phyloP scores from a whole-genome alignment of 208 protist species.

The Trypanosoma grayi region DNA sequence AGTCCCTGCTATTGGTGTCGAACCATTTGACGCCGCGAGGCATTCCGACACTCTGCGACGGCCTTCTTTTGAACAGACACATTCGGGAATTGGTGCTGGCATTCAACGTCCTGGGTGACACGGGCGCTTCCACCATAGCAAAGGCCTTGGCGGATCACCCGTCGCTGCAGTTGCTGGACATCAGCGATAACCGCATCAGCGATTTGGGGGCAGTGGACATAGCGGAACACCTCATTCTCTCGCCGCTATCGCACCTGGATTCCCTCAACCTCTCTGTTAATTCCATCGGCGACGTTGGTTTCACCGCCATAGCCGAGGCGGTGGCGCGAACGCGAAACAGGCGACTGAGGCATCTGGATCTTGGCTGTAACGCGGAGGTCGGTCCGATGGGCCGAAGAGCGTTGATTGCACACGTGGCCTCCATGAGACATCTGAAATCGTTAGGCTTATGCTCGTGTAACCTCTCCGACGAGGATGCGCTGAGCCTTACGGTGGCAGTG shows the following conservation, averaged over 20 bases:
- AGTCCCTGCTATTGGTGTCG: constrained; percentile 62
- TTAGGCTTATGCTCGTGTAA: constrained; percentile 80
- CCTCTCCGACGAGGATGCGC: constrained; percentile 66
- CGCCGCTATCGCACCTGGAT: constrained; percentile 39
- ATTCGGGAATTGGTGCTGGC: constrained; percentile 63
- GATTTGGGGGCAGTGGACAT: constrained; percentile 66
- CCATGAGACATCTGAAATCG: constrained; percentile 43
- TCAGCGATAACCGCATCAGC: constrained; percentile 83
- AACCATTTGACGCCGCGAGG: constrained; percentile 79
- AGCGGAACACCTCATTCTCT: constrained; percentile 57
- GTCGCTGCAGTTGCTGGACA: constrained; percentile 52
- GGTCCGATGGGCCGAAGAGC: constrained; percentile 45
- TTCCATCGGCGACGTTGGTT: constrained; percentile 67
- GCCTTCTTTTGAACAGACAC: constrained; percentile 43
- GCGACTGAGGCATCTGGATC: constrained; percentile 52
- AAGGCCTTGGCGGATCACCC: constrained; percentile 50
- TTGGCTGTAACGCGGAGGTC: constrained; percentile 73
- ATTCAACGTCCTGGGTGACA: constrained; percentile 78
- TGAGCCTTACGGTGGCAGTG: constrained; percentile 44
- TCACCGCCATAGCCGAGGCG: constrained; percentile 66
- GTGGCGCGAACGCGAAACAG: constrained; percentile 52
- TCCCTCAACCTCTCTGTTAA: constrained; percentile 80
- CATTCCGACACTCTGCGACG: constrained; percentile 73
- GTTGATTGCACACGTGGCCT: constrained; percentile 35
- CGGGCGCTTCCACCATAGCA: constrained; percentile 50